Evolutionary conservation across 306 rosid species (phyloP).

Genomic region (Castanea mollissima): DNA sequence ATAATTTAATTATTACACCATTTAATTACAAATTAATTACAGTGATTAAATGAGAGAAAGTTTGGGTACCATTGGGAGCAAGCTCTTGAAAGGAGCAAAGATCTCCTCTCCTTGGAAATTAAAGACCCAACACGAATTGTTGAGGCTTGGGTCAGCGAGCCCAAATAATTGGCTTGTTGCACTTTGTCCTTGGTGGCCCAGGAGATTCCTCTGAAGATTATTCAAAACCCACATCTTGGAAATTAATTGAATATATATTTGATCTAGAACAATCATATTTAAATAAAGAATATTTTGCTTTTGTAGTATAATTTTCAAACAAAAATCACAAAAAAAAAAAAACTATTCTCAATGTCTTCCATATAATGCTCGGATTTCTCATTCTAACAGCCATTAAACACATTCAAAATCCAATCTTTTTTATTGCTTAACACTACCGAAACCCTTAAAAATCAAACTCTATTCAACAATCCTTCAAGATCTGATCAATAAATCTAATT

Average conservation of each 20-base stretch:
- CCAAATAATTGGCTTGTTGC: slow-evolving; percentile 92
- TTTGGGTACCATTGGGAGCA: slow-evolving; percentile 80
- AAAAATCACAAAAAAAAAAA: no score
- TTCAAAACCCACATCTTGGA: slow-evolving; percentile 16
- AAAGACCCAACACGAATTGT: slow-evolving; percentile 88
- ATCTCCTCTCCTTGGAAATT: slow-evolving; percentile 92
- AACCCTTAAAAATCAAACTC: no score
- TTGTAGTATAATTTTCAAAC: no score
- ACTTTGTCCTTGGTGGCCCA: slow-evolving; percentile 99
- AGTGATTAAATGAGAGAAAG: background rate
- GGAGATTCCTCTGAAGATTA: slow-evolving; percentile 75
- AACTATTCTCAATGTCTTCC: no score
- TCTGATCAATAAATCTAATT: no score
- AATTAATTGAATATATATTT: background rate
- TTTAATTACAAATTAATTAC: no score
- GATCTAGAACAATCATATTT: background rate
- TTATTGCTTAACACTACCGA: no score
- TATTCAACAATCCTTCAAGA: no score
- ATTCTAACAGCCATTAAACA: no score
- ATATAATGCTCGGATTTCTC: no score
- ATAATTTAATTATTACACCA: no score
- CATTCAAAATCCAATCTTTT: no score
- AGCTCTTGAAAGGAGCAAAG: slow-evolving; percentile 91
- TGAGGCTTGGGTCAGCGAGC: slow-evolving; percentile 91
- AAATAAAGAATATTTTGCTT: background rate